Conservation (phyloP, 2,329 filamentous ascomycete species). For the Aspergillus jensenii region DNA sequence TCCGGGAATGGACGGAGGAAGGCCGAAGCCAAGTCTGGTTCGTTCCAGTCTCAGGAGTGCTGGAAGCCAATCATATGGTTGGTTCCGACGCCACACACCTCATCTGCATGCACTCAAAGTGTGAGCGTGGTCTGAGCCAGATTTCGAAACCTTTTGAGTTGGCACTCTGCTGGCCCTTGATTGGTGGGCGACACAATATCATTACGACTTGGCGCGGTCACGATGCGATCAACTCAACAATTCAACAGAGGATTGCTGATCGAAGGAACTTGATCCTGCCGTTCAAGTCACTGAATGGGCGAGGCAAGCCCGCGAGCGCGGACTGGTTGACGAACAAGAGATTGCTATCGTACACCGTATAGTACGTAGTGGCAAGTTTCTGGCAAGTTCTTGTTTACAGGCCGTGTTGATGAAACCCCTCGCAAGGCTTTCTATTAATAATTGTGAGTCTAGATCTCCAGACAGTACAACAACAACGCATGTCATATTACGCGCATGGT, state of each 20-base stretch:
- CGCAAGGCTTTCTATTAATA: constrained; percentile 1
- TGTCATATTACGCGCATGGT: background rate
- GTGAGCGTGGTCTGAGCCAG: constrained; percentile 15
- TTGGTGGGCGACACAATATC: background rate
- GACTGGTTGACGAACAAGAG: background rate
- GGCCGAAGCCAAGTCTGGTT: constrained; percentile 18
- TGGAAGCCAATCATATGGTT: constrained; percentile 10
- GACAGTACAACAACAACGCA: background rate
- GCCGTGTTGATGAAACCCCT: constrained; percentile 1
- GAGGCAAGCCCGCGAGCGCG: background rate
- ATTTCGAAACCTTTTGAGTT: background rate
- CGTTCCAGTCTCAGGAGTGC: constrained; percentile 3
- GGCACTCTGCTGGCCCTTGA: background rate
- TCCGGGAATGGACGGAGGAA: constrained; percentile 26
- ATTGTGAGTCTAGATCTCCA: background rate
- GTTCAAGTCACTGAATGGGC: background rate
- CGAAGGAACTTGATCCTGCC: background rate
- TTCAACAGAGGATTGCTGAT: background rate
- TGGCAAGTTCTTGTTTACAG: background rate
- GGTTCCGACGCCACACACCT: constrained; percentile 28
- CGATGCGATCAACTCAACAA: background rate
- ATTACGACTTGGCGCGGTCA: background rate
- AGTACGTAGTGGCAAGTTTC: background rate
- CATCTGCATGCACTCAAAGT: constrained; percentile 14
- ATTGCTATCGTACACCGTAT: background rate